Evolutionary conservation across 345 rosid species (phyloP).

Genomic region (Xanthoceras sorbifolium): DNA sequence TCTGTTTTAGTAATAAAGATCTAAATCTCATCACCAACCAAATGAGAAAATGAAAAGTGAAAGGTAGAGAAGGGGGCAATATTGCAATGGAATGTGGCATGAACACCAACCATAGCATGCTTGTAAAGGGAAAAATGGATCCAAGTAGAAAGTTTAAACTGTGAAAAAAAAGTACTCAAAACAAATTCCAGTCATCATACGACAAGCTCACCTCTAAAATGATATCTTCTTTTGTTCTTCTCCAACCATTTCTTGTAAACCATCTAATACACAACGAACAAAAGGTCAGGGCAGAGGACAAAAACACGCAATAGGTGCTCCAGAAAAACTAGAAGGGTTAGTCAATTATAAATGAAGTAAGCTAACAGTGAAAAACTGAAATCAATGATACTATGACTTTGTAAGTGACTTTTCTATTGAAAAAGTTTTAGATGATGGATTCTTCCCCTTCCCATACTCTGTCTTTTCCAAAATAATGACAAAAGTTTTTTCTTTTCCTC

Average conservation of each 20-base stretch:
- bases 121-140: neutral
- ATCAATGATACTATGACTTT: neutral
- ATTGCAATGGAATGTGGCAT: neutral
- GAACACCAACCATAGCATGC: neutral
- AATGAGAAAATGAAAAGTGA: neutral
- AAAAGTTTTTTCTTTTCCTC: neutral
- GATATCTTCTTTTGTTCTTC: slow-evolving; percentile 84
- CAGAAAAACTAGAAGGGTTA: neutral
- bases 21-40: neutral
- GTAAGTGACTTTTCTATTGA: neutral
- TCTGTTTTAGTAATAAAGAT: neutral
- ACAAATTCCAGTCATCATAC: slow-evolving; percentile 5
- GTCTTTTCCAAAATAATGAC: neutral
- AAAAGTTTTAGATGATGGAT: neutral
- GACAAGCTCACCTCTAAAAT: slow-evolving; percentile 58
- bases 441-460: neutral
- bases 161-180: neutral
- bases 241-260: slow-evolving; percentile 89
- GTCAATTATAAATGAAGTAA: neutral
- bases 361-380: neutral
- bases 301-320: neutral
- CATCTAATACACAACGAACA: slow-evolving; percentile 49
- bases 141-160: neutral
- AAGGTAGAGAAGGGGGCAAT: neutral
- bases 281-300: slow-evolving; percentile 13